Evolutionary conservation across 257 asterid genomes (phyloP).

Genomic region (Fraxinus pennsylvanica): DNA sequence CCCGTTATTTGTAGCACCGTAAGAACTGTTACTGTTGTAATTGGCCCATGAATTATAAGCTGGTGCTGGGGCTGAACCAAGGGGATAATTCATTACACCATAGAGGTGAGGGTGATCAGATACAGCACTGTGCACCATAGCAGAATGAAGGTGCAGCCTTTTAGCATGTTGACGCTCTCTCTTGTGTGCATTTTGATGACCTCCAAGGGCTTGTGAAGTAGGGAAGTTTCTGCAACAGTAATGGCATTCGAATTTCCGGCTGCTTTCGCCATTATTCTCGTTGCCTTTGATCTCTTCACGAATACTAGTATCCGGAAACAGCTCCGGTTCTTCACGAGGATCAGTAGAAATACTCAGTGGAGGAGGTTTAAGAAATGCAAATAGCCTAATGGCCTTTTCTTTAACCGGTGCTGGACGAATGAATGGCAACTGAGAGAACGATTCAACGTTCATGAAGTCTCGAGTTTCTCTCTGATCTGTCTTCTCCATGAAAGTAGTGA

Average conservation of each 20-base stretch:
- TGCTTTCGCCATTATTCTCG: slow-evolving; percentile 27
- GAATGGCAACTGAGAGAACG: slow-evolving; percentile 91
- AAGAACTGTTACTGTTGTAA: slow-evolving; percentile 4
- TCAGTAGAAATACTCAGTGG: slow-evolving; percentile 24
- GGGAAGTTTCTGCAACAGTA: slow-evolving; percentile 90
- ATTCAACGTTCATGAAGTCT: slow-evolving; percentile 82
- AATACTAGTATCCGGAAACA: neutral
- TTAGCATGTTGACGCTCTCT: slow-evolving; percentile 89
- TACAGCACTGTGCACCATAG: slow-evolving; percentile 49
- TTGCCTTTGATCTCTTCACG: slow-evolving; percentile 26
- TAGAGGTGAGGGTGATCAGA: slow-evolving; percentile 46
- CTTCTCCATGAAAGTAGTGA: slow-evolving; percentile 51
- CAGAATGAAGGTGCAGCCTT: slow-evolving; percentile 68
- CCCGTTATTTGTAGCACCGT: slow-evolving; percentile 24
- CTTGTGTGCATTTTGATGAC: slow-evolving; percentile 94
- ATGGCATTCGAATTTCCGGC: slow-evolving; percentile 78
- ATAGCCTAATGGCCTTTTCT: slow-evolving; percentile 68
- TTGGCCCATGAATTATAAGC: slow-evolving; percentile 40
- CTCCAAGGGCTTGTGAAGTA: slow-evolving; percentile 92
- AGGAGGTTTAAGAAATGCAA: too few species aligned
- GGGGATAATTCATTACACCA: slow-evolving; percentile 56
- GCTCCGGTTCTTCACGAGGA: neutral
- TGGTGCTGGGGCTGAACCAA: slow-evolving; percentile 31
- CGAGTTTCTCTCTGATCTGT: slow-evolving; percentile 58
- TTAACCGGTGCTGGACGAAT: slow-evolving; percentile 57